Percentiles rank a stretch among this genome's conserved stretches.
Evolutionary conservation across 345 rosid genomes (phyloP).

Genomic region (Noccaea bulbosa): DNA sequence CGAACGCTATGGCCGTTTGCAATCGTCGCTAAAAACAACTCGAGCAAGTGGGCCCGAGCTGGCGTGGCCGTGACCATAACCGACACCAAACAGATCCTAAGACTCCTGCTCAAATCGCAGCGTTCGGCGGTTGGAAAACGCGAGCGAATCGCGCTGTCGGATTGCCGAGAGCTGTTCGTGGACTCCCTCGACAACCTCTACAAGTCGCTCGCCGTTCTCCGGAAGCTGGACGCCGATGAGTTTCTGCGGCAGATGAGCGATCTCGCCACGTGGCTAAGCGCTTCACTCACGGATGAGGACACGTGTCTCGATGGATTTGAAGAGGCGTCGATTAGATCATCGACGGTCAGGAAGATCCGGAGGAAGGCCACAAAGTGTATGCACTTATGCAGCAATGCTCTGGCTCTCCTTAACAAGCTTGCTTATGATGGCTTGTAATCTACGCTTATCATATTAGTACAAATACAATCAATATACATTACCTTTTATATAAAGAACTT

Average conservation of each 20-base stretch:
- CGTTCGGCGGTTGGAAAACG: conserved; percentile 28
- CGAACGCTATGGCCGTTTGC: conserved; percentile 69
- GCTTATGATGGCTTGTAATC: conserved; percentile 54
- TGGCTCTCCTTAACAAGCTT: conserved; percentile 77
- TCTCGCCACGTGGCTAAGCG: conserved; percentile 70
- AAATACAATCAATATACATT: too few species aligned
- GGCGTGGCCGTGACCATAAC: conserved; percentile 71
- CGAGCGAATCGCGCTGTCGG: conserved; percentile 55
- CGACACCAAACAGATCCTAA: conserved; percentile 52
- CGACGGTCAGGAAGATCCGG: conserved; percentile 43
- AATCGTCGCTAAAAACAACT: conserved; percentile 54
- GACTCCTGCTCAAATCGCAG: conserved; percentile 40
- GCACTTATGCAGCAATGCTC: conserved; percentile 78
- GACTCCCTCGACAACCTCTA: conserved; percentile 63
- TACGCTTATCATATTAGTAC: background rate
- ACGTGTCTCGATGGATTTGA: conserved; percentile 83
- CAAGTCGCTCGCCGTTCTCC: conserved; percentile 56
- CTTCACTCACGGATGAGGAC: conserved; percentile 66
- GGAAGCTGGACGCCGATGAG: conserved; percentile 49
- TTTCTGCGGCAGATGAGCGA: conserved; percentile 65
- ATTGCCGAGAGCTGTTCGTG: conserved; percentile 66
- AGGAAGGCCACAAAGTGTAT: conserved; percentile 51
- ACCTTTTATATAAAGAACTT: too few species aligned
- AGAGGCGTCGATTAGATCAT: conserved; percentile 39
- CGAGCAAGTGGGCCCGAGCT: conserved; percentile 80